Evolutionary conservation across 164 flowering plant species (phyloP).

Genomic region (Pachysandra terminalis): DNA sequence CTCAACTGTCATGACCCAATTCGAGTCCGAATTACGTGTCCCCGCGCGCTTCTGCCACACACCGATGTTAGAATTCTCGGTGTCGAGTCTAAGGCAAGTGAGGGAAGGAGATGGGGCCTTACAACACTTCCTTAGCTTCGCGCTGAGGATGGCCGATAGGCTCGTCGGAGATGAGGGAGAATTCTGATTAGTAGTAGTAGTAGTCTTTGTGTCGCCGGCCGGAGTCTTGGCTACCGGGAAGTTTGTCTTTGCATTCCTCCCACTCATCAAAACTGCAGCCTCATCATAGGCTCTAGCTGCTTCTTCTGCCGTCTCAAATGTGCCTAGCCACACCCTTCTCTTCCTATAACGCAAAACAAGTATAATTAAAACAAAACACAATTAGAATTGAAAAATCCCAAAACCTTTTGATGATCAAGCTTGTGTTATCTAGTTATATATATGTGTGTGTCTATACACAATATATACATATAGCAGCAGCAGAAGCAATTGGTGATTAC

Average conservation of each 20-base stretch:
- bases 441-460: no score
- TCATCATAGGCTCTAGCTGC: constrained; percentile 83
- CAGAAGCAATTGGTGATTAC: constrained; percentile 26
- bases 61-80: constrained; percentile 70
- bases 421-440: no score
- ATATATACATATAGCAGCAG: no score
- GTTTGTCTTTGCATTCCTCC: constrained; percentile 78
- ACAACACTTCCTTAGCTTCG: constrained; percentile 63
- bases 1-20: constrained; percentile 77
- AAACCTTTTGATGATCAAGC: no score
- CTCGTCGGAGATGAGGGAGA: constrained; percentile 26
- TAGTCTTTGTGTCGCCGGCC: constrained; percentile 3
- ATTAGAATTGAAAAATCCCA: no score
- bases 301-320: constrained; percentile 75
- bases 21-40: constrained; percentile 41
- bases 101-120: constrained; percentile 65
- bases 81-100: constrained; percentile 80
- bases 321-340: constrained; percentile 81
- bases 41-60: constrained; percentile 93
- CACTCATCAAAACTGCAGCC: constrained; percentile 71
- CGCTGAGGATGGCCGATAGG: constrained; percentile 43
- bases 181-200: no score
- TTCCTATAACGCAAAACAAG: constrained; percentile 35
- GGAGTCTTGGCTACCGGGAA: constrained; percentile 35
- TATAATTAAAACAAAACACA: background rate